Conservation (phyloP, 495 filamentous ascomycete genomes). For the Penicillium desertorum region DNA sequence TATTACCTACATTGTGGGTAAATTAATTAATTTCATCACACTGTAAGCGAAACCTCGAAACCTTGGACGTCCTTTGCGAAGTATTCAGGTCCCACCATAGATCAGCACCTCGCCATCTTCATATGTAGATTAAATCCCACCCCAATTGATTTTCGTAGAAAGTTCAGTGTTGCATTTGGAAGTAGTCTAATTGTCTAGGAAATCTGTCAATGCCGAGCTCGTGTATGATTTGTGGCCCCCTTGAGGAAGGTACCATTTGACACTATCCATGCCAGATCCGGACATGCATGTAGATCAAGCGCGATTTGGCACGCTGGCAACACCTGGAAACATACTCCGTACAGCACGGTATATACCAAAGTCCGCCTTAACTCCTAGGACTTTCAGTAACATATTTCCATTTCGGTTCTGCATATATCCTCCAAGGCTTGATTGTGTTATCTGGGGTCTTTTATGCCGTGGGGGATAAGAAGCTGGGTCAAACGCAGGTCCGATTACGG, state of each 20-base stretch:
- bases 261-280: not conserved
- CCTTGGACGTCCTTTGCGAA: not conserved
- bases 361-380: not conserved
- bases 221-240: not conserved
- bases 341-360: not conserved
- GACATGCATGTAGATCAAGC: not conserved
- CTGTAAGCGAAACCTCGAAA: not conserved
- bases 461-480: not conserved
- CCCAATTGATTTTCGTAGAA: not conserved
- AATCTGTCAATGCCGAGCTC: not conserved
- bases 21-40: not conserved
- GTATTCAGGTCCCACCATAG: not conserved
- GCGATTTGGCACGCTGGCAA: not conserved
- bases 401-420: not conserved
- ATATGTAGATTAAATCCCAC: not conserved
- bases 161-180: not conserved
- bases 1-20: not conserved
- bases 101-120: not conserved
- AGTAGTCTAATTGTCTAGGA: not conserved
- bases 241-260: not conserved
- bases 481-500: not conserved
- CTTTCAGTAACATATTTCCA: not conserved
- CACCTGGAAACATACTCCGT: not conserved
- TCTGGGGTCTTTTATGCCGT: not conserved
- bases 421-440: not conserved